phyloP scores from a whole-genome alignment of 169 alveolate species.

The Plasmodium blacklocki region DNA sequence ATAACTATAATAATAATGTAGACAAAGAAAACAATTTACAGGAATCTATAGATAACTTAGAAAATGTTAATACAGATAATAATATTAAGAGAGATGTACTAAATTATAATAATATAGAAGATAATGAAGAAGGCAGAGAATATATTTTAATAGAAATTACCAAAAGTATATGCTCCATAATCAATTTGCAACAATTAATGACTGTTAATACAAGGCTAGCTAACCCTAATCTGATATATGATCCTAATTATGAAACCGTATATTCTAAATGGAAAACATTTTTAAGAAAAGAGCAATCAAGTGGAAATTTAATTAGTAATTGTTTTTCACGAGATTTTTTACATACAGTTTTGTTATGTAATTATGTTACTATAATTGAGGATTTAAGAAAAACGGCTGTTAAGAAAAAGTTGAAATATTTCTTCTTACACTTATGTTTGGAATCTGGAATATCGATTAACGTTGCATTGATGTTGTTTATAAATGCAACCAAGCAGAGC shows the following conservation, averaged over 20 bases:
- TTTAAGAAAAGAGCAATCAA: slow-evolving; percentile 63
- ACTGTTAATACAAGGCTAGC: slow-evolving; percentile 26
- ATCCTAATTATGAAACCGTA: slow-evolving; percentile 45
- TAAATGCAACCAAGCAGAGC: slow-evolving; percentile 54
- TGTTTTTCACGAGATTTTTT: slow-evolving; percentile 67
- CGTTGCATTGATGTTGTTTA: slow-evolving; percentile 52
- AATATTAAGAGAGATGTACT: background rate
- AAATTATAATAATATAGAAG: background rate
- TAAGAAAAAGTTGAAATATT: slow-evolving; percentile 53
- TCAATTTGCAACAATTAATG: slow-evolving; percentile 41
- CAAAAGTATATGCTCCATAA: slow-evolving; percentile 60
- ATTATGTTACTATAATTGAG: slow-evolving; percentile 60
- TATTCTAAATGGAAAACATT: slow-evolving; percentile 64
- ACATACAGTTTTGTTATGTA: slow-evolving; percentile 42
- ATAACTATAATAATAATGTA: background rate
- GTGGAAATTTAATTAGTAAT: slow-evolving; percentile 64
- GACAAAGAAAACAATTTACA: background rate
- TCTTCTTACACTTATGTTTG: slow-evolving; percentile 46
- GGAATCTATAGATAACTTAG: background rate
- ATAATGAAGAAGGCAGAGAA: slow-evolving; percentile 15
- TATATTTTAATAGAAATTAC: slow-evolving; percentile 45
- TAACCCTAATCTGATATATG: slow-evolving; percentile 58
- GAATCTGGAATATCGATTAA: slow-evolving; percentile 48
- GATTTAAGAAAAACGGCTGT: slow-evolving; percentile 71
- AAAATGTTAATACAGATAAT: background rate